These are phyloP conservation scores for Beta macrorhiza DNA, from an alignment of 179 eudicot genomes.

Conservation along the genomic window DNA sequence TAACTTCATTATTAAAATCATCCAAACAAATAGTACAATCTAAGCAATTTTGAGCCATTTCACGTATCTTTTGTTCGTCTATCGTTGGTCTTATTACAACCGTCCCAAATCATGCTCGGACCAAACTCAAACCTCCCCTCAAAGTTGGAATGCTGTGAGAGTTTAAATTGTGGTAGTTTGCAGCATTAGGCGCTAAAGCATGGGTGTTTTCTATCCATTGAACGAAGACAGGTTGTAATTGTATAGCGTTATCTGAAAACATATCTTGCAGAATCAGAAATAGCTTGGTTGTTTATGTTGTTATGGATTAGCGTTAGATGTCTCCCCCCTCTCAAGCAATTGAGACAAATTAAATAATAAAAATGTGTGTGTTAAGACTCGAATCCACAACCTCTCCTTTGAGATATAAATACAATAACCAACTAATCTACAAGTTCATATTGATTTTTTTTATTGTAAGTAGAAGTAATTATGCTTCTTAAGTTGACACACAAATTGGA, in stretches of 20 bases:
- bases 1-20: not conserved
- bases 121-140: not conserved
- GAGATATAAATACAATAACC: too few relatives aligned
- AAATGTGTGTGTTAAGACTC: too few relatives aligned
- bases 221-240: slow-evolving; percentile 28
- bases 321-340: too few relatives aligned
- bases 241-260: slow-evolving; percentile 28
- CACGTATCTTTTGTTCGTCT: not conserved
- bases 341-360: too few relatives aligned
- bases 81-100: not conserved
- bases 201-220: not conserved
- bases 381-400: too few relatives aligned
- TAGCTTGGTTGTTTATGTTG: not conserved
- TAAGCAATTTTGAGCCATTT: not conserved
- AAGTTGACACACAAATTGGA: too few relatives aligned
- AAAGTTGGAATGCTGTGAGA: too few relatives aligned
- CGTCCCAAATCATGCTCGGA: not conserved
- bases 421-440: too few relatives aligned
- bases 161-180: too few relatives aligned
- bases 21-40: slow-evolving; percentile 6
- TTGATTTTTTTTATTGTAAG: too few relatives aligned
- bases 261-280: slow-evolving; percentile 6
- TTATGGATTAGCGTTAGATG: not conserved
- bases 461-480: too few relatives aligned
- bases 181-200: too few relatives aligned